These are phyloP conservation scores for Aspergillus felis DNA, from an alignment of 2,329 filamentous ascomycete genomes.

Conservation along the genomic window DNA sequence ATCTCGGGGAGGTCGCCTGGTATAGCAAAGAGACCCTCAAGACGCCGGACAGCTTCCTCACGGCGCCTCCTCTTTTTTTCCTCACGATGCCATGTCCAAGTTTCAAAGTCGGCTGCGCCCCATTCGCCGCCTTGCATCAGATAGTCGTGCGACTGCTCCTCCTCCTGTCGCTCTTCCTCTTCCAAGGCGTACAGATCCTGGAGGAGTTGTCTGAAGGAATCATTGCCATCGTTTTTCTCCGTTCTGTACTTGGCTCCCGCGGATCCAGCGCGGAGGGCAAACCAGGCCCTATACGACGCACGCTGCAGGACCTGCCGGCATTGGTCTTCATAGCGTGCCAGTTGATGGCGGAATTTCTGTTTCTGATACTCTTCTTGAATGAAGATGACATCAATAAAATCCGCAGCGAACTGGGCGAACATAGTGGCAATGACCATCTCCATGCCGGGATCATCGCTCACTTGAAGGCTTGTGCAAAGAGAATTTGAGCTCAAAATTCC, in stretches of 20 bases:
- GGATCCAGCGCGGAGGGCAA: conserved; percentile 17
- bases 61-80: conserved; percentile 10
- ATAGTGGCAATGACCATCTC: conserved; percentile 29
- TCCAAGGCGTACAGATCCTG: conserved; percentile 21
- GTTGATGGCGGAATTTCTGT: conserved; percentile 8
- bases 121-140: background rate
- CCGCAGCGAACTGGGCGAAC: conserved; percentile 29
- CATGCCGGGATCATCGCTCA: conserved; percentile 25
- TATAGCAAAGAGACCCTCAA: conserved; percentile 18
- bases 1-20: conserved; percentile 1
- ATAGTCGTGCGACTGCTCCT: background rate
- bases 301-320: conserved; percentile 23
- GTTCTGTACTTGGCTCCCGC: conserved; percentile 11
- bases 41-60: conserved; percentile 8
- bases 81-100: conserved; percentile 16
- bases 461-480: conserved; percentile 12
- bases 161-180: conserved; percentile 15
- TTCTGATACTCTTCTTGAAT: conserved; percentile 4
- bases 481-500: conserved; percentile 24
- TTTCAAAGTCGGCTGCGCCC: conserved; percentile 18
- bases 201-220: conserved; percentile 14
- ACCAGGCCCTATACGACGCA: conserved; percentile 28
- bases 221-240: conserved; percentile 10
- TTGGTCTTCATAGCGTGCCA: conserved; percentile 16
- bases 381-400: conserved; percentile 22